Base-by-base conservation (phyloP, 202 grass and related monocot species). In the Zizania palustris region DNA sequence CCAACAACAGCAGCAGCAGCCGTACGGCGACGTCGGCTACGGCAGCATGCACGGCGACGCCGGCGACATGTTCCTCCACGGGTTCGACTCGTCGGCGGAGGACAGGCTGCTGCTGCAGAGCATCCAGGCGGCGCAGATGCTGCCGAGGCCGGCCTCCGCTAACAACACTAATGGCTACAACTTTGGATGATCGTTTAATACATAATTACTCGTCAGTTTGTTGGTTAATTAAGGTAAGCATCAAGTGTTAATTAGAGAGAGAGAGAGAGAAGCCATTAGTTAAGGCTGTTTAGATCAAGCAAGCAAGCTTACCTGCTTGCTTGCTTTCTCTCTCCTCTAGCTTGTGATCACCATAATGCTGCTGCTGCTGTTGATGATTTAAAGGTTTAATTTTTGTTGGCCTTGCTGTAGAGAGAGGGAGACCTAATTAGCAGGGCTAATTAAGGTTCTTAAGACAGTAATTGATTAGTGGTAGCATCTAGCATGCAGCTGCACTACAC, bases 111-210 rank as follows among this genome's bases (percentile, higher is more conserved):
- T 91, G 61, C 67, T 84, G 19, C 85, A 91, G 63, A 80, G 75
- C 77, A 86, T 84, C 7, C 86, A 88, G 66, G 74, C 88, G 9
- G 75, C 67, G 63, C 91, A 88, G 78, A 84, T 90, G 82, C 63
- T 91, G 75, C 80, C 88, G 14, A 74, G 84, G 39, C 75, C 88
- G 22, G 33, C 80, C 5, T 82, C 91, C 15, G 70, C 85, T 86
- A 86, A 76, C 86, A 91, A 84, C 88, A 19, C 66, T 69, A 77
- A 91, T 73, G 73, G 72, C 45, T 94, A 88, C 84, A 84, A 84
- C 81, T 94, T 91, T 15, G 85, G 85, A 8, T 91, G 66, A 85
- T 43, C 12, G 0, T 15, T 57, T 5, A 11, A 3, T 14, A 28
- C 72, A 11, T 49, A 1, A 8, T 20, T 51, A 16, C 2, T 2